phyloP scores from a whole-genome alignment of 257 asterid species.

The Scutellaria barbata region DNA sequence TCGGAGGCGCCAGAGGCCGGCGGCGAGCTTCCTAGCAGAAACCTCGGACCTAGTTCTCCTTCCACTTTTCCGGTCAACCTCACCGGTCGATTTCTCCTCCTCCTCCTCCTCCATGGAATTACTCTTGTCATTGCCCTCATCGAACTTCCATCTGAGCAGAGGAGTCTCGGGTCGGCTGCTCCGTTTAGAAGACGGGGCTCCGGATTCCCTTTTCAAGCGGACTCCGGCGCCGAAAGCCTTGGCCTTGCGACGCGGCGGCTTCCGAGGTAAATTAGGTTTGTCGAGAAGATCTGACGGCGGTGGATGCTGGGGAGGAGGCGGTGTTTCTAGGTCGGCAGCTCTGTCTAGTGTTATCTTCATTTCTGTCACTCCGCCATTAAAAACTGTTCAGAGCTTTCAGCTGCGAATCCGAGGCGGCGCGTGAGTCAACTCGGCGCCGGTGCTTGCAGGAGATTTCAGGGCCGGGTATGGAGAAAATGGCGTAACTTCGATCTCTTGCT shows the following conservation, averaged over 20 bases:
- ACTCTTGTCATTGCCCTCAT: conserved; percentile 39
- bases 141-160: conserved; percentile 58
- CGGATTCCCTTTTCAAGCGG: conserved; percentile 47
- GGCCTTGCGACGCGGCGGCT: conserved; percentile 54
- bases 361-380: conserved; percentile 40
- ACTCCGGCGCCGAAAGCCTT: conserved; percentile 41
- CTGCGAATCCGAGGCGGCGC: neutral
- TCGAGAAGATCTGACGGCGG: conserved; percentile 48
- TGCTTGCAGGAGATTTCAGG: neutral
- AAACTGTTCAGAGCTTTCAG: neutral
- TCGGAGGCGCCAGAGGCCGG: conserved; percentile 59
- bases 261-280: conserved; percentile 38
- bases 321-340: conserved; percentile 34
- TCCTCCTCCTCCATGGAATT: conserved; percentile 42
- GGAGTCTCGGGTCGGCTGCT: conserved; percentile 60
- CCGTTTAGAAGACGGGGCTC: conserved; percentile 41
- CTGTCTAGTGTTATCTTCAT: conserved; percentile 49
- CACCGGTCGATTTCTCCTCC: conserved; percentile 28
- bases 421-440: neutral
- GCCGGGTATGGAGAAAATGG: conserved; percentile 5
- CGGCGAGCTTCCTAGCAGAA: conserved; percentile 66
- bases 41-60: conserved; percentile 41
- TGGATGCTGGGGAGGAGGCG: conserved; percentile 29
- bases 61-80: conserved; percentile 35
- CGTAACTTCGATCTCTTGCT: conserved; percentile 31